Evolutionary conservation across 805 yeast species (phyloP).

Genomic region (Lachancea kluyveri): DNA sequence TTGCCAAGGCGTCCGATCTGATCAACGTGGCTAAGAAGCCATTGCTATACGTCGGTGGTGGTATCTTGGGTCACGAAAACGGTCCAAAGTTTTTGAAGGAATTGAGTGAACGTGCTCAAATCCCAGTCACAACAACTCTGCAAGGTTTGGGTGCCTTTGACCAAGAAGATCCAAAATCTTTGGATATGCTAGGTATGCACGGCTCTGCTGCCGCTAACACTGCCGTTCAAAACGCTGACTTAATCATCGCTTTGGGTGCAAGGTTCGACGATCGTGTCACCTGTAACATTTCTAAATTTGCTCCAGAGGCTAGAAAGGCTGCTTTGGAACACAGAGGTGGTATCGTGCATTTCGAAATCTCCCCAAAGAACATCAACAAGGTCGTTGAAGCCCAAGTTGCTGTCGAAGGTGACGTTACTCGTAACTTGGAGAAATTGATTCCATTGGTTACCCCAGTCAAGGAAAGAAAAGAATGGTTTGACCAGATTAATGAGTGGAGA

Average conservation of each 20-base stretch:
- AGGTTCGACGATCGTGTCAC: constrained; percentile 99
- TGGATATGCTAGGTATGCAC: constrained; percentile 98
- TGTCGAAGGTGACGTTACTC: constrained; percentile 90
- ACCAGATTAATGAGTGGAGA: constrained; percentile 74
- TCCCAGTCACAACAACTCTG: constrained; percentile 93
- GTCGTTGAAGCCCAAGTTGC: constrained; percentile 96
- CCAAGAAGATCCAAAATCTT: constrained; percentile 81
- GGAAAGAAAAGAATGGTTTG: constrained; percentile 76
- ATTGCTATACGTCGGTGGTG: constrained; percentile 86
- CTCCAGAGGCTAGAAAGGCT: constrained; percentile 88
- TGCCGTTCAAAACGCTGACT: constrained; percentile 90
- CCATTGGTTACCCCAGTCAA: constrained; percentile 62
- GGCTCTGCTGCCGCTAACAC: constrained; percentile 93
- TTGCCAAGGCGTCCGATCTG: constrained; percentile 69
- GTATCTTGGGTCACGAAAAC: constrained; percentile 70
- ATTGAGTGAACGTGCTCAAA: constrained; percentile 81
- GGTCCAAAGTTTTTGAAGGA: constrained; percentile 78
- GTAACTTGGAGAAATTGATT: constrained; percentile 64
- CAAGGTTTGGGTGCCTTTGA: constrained; percentile 95
- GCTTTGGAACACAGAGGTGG: constrained; percentile 90
- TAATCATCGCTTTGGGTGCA: constrained; percentile 92
- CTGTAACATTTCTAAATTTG: constrained; percentile 76
- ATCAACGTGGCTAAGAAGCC: constrained; percentile 84
- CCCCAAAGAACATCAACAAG: constrained; percentile 96
- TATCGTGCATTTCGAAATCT: constrained; percentile 91